Evolutionary conservation across 1,139 yeast genomes (phyloP).

Genomic region (Zygotorulaspora mrakii): DNA sequence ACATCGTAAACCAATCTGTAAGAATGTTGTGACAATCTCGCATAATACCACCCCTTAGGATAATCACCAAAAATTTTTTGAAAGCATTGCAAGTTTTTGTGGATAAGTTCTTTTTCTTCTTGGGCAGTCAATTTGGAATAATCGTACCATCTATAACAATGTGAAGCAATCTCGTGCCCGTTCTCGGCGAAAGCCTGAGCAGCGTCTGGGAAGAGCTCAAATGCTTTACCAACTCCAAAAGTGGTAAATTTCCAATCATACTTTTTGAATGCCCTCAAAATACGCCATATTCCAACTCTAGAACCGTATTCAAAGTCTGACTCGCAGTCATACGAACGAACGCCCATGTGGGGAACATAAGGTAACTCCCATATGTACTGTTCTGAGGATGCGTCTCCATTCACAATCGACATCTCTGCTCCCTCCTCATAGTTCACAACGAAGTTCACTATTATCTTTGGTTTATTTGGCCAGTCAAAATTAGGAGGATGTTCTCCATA

Average conservation of each 20-base stretch:
- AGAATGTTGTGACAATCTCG: constrained; percentile 37
- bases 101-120: constrained; percentile 37
- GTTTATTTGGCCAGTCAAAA: constrained; percentile 39
- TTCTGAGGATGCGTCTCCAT: constrained; percentile 40
- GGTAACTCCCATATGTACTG: constrained; percentile 37
- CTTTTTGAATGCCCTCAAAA: constrained; percentile 37
- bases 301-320: constrained; percentile 40
- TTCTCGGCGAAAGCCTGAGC: constrained; percentile 39
- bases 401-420: constrained; percentile 37
- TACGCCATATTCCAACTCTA: constrained; percentile 41
- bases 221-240: constrained; percentile 42
- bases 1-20: constrained; percentile 37
- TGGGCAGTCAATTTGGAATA: constrained; percentile 34
- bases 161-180: constrained; percentile 42
- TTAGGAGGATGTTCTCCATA: constrained; percentile 39
- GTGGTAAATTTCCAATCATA: constrained; percentile 36
- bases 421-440: constrained; percentile 42
- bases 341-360: constrained; percentile 25
- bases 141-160: constrained; percentile 42
- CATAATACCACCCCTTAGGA: constrained; percentile 40
- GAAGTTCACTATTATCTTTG: constrained; percentile 38
- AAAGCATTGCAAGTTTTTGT: constrained; percentile 32
- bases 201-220: constrained; percentile 36
- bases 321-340: constrained; percentile 32
- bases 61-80: constrained; percentile 35